Percentiles rank a stretch among this genome's conserved stretches.
phyloP scores from a whole-genome alignment of 306 rosid species.

The Vigna mungo region DNA sequence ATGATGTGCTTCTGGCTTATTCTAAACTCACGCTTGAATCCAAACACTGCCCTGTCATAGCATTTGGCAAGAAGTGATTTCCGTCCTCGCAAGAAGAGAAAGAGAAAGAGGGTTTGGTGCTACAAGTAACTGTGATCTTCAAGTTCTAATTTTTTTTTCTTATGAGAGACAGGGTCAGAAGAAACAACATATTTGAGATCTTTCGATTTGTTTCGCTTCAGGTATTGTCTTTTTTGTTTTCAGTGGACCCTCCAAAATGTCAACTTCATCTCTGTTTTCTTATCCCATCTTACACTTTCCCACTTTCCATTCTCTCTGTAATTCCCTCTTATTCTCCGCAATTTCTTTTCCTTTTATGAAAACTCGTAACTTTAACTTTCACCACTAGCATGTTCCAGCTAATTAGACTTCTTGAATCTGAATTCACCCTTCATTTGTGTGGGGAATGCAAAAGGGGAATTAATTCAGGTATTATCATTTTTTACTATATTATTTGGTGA shows the following conservation, averaged over 20 bases:
- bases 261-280: neutral
- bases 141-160: slow-evolving; percentile 45
- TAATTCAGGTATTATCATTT: slow-evolving; percentile 18
- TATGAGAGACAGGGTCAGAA: slow-evolving; percentile 29
- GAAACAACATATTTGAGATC: slow-evolving; percentile 60
- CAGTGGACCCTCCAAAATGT: slow-evolving; percentile 30
- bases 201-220: slow-evolving; percentile 52
- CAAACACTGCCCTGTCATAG: slow-evolving; percentile 35
- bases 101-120: slow-evolving; percentile 27
- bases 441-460: slow-evolving; percentile 28
- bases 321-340: neutral
- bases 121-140: slow-evolving; percentile 40
- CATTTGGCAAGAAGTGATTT: slow-evolving; percentile 70
- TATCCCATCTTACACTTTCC: neutral
- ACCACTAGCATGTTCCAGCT: slow-evolving; percentile 27
- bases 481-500: slow-evolving; percentile 11
- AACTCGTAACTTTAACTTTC: slow-evolving; percentile 27
- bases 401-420: slow-evolving; percentile 34
- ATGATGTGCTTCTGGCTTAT: too few species aligned
- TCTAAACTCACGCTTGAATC: too few species aligned
- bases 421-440: slow-evolving; percentile 8
- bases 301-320: neutral
- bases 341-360: neutral
- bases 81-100: slow-evolving; percentile 33
- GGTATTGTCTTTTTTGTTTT: slow-evolving; percentile 52